Evolutionary conservation across 1,284 basidiomycete genomes (phyloP), one percentile per base, ranked within the genome.

Genomic region (Bondarzewia mesenterica): DNA sequence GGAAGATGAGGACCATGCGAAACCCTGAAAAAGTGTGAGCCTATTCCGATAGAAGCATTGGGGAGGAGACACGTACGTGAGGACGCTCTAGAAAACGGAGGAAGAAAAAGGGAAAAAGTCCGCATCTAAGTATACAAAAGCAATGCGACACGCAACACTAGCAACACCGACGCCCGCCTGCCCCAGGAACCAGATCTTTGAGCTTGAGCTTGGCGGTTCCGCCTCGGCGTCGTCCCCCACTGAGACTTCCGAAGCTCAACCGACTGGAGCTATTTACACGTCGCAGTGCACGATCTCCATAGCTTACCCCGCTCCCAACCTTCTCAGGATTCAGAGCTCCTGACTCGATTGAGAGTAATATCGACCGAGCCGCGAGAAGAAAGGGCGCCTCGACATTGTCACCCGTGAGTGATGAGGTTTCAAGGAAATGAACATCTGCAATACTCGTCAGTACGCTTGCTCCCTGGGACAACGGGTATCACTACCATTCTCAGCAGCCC

Each of bases 331-430:
- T 93, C 37, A 98, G 74, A 15, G 76, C 74, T 14, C 95, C 95
- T 8, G 87, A 85, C 65, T 98, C 94, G 60, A 99, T 94, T 4
- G 90, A 82, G n/a, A 93, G 76, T 23, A 99, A 73, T 55, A 99
- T 93, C 1, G 90, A 85, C 36, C 93, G 81, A 18, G 93, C 89
- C 14, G 91, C 86, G 23, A 98, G 78, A 41, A 93, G 74, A 66
- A 99, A 99, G 0, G 95, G 95, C 41, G 90, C 84, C 59, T 93
- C 87, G 37, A 96, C 88, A 60, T 98, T 97, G 55, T 94, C 90
- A 32, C 95, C 95, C 2, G 86, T 87, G 54, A 96, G 66, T 2
- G 91, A 94, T 0, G 95, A 98, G 0, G 89, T 84, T 65, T 99
- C 95, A 37, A 97, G 77, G 63, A 96, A 97, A 57, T 94, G 84